phyloP scores from a whole-genome alignment of 805 yeast genomes.

The Blastobotrys chiropterorum region DNA sequence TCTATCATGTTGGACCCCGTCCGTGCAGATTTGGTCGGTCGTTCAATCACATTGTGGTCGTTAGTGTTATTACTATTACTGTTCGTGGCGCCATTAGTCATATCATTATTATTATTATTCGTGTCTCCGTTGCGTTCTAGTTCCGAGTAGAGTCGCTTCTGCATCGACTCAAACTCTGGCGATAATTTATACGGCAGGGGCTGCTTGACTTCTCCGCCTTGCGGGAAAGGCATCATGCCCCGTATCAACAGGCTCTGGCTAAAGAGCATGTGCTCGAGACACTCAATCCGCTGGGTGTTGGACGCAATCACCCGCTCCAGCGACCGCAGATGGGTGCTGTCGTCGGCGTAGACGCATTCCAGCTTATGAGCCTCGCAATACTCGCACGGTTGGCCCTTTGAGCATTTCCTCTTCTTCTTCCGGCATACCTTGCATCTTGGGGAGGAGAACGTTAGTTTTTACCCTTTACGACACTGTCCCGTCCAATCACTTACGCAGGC shows the following conservation, averaged over 20 bases:
- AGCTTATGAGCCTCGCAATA: background rate
- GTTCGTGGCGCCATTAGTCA: background rate
- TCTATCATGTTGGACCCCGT: background rate
- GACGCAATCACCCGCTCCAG: constrained; percentile 1
- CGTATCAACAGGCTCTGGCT: background rate
- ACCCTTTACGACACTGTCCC: background rate
- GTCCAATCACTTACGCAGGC: background rate
- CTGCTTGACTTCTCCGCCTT: background rate
- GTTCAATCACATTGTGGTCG: background rate
- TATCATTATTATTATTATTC: background rate
- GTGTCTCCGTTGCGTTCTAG: background rate
- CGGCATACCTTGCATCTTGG: constrained; percentile 2
- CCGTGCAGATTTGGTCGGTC: background rate
- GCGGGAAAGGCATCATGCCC: background rate
- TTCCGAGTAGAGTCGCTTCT: background rate
- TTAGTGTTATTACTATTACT: background rate
- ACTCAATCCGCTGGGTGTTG: background rate
- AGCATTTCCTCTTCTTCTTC: constrained; percentile 3
- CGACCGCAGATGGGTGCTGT: background rate
- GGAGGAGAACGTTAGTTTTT: too few species aligned
- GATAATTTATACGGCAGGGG: background rate
- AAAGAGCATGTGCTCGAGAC: constrained; percentile 1
- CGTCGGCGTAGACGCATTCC: constrained; percentile 2
- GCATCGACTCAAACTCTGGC: background rate
- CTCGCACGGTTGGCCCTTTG: constrained; percentile 1